A percentile compares a stretch with the other conserved stretches of the same genome.
phyloP scores from a whole-genome alignment of 1,284 basidiomycete species.

The Cutaneotrichosporon arboriforme region DNA sequence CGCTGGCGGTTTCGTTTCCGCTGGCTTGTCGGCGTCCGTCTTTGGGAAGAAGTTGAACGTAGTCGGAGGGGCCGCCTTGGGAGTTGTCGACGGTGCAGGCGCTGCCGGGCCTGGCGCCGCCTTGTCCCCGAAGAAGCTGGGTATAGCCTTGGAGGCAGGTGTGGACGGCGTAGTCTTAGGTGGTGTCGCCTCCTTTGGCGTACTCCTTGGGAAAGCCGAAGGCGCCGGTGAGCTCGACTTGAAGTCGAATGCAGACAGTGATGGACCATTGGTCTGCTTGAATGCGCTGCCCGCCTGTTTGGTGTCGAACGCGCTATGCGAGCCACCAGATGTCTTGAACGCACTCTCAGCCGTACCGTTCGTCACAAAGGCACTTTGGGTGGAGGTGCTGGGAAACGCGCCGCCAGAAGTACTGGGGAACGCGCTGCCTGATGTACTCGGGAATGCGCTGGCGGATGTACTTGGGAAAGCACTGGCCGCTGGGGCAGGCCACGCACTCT shows the following conservation, averaged over 20 bases:
- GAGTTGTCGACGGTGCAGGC: neutral
- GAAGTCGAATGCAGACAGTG: neutral
- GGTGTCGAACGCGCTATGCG: neutral
- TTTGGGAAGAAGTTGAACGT: conserved; percentile 8
- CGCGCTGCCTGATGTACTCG: neutral
- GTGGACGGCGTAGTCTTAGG: neutral
- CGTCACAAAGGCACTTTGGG: neutral
- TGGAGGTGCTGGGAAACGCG: neutral
- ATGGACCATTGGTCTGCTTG: neutral
- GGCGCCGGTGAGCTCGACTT: neutral
- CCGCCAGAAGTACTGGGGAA: neutral
- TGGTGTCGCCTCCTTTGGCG: neutral
- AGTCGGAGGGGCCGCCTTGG: neutral
- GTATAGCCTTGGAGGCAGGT: neutral
- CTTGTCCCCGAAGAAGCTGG: neutral
- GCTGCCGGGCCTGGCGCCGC: neutral
- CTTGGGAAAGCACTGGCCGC: neutral
- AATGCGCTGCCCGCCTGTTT: neutral
- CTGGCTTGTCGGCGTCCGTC: neutral
- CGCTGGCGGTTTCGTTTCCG: neutral
- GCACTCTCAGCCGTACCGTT: neutral
- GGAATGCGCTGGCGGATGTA: neutral
- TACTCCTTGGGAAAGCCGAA: neutral
- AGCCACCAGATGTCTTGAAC: neutral
- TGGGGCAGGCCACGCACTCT: neutral